These are phyloP conservation scores for grape (Vitis vinifera) DNA, from an alignment of 164 flowering plant species.

Conservation along the genomic window DNA sequence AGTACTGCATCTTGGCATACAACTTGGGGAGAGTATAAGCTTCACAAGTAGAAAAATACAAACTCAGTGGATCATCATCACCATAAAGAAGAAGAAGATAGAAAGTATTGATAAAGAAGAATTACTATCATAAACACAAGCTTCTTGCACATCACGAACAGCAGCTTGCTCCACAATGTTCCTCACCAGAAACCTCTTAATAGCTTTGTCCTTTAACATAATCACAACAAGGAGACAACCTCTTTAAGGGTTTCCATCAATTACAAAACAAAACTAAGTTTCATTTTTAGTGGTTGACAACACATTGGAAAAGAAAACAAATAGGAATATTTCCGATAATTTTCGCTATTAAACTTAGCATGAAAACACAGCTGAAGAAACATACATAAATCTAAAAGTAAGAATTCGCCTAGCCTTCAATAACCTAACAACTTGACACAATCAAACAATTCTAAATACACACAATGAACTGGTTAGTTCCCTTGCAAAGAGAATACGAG, in stretches of 20 bases:
- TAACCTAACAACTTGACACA: too few relatives aligned
- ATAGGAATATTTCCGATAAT: too few relatives aligned
- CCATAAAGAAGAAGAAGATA: too few relatives aligned
- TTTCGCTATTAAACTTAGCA: too few relatives aligned
- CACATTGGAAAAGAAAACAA: too few relatives aligned
- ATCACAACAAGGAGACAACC: neutral
- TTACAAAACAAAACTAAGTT: too few relatives aligned
- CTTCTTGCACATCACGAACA: slow-evolving; percentile 91
- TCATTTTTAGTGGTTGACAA: too few relatives aligned
- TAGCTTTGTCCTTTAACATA: slow-evolving; percentile 74
- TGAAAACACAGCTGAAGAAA: too few relatives aligned
- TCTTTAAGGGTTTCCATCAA: too few relatives aligned
- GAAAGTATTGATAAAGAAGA: neutral
- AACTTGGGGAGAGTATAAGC: slow-evolving; percentile 88
- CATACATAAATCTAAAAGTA: neutral
- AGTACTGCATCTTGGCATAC: slow-evolving; percentile 92
- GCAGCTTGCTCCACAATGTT: slow-evolving; percentile 99
- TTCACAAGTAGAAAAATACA: slow-evolving; percentile 11
- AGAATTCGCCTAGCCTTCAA: neutral
- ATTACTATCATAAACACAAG: slow-evolving; percentile 85
- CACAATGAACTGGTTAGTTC: too few relatives aligned
- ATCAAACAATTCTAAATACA: too few relatives aligned
- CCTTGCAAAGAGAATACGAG: too few relatives aligned
- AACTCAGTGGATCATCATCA: neutral
- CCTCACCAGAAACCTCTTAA: slow-evolving; percentile 96